Base-by-base conservation (phyloP, 2,329 filamentous ascomycete species). In the Domatiomyces catenatus region DNA sequence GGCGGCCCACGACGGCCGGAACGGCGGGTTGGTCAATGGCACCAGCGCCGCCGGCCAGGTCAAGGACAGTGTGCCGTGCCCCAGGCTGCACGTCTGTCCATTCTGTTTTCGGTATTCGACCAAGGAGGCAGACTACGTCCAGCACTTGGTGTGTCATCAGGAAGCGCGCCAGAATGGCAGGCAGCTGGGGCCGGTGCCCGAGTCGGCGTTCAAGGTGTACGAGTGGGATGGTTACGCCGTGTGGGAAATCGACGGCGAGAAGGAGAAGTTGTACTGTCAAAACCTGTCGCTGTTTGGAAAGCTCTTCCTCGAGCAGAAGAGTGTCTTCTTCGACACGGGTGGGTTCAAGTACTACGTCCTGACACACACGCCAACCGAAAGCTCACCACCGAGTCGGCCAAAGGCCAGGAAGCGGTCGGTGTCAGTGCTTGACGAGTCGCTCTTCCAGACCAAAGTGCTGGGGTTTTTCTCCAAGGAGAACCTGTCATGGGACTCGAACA, bases 381-480 rank as follows among this genome's bases (percentile, higher is more conserved):
- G 2, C n/a, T 28, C 44, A n/a, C 46, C n/a, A 17, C 19, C 10
- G 22, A 39, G 50, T 20, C 58, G 58, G 50, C 52, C 48, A 12
- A 47, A 54, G 42, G 57, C 52, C 18, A 47, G 52, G 17, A 58
- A 57, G 50, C 51, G 56, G 22, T 52, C 52, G 28, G 52, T 46
- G 17, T 54, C 58, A n/a, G 51, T 52, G 4, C 28, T 51, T 17
- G 62, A 71, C 61, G 58, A 62, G 52, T 62, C 67, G 59, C 48
- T 54, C 7, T 44, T 53, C 24, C 50, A 52, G 7, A 54, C 57
- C 3, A 79, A 83, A 62, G 81, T 95, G 26, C 79, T 90, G 1
- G 92, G 92, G n/a, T 96, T 96, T 75, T 98, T 96, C 71, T 93
- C 86, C 56, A 96, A 98, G 65, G 92, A 98, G 67, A 96, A 96